Conservation (phyloP, 805 yeast genomes). For the Teunomyces barrocoloradensis region DNA sequence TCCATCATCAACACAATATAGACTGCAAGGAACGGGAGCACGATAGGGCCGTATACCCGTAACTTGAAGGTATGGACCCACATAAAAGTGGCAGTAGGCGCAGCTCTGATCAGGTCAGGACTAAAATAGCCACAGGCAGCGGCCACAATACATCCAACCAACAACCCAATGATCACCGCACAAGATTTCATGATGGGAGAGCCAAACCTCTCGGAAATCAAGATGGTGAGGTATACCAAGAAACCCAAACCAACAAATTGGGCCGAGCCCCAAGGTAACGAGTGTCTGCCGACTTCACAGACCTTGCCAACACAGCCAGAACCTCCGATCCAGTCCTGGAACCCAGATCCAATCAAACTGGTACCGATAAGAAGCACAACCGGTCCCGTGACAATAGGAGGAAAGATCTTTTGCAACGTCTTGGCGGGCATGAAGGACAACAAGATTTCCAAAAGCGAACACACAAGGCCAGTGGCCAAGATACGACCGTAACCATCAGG, state of each 20-base stretch:
- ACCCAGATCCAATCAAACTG: constrained; percentile 65
- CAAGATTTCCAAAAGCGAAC: constrained; percentile 71
- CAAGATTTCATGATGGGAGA: constrained; percentile 94
- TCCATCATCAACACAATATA: constrained; percentile 85
- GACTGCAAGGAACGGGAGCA: constrained; percentile 80
- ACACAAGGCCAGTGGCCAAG: constrained; percentile 73
- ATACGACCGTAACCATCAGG: constrained; percentile 91
- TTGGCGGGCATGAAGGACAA: constrained; percentile 78
- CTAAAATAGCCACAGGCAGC: constrained; percentile 86
- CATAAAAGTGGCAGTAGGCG: constrained; percentile 80
- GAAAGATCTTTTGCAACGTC: constrained; percentile 69
- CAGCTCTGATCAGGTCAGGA: constrained; percentile 52
- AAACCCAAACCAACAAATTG: constrained; percentile 85
- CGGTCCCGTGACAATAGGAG: constrained; percentile 91
- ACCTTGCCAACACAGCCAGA: constrained; percentile 52
- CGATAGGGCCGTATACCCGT: constrained; percentile 77
- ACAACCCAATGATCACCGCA: constrained; percentile 81
- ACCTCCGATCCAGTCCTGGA: constrained; percentile 88
- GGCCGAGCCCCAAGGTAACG: constrained; percentile 80
- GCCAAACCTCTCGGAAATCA: constrained; percentile 81
- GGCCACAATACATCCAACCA: constrained; percentile 89
- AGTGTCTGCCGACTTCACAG: constrained; percentile 30
- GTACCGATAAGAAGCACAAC: constrained; percentile 85
- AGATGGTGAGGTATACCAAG: constrained; percentile 69
- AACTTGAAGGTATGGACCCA: constrained; percentile 87